Evolutionary conservation across 164 flowering plant species (phyloP), one percentile per base, ranked within the genome.

Genomic region (Piper longum): DNA sequence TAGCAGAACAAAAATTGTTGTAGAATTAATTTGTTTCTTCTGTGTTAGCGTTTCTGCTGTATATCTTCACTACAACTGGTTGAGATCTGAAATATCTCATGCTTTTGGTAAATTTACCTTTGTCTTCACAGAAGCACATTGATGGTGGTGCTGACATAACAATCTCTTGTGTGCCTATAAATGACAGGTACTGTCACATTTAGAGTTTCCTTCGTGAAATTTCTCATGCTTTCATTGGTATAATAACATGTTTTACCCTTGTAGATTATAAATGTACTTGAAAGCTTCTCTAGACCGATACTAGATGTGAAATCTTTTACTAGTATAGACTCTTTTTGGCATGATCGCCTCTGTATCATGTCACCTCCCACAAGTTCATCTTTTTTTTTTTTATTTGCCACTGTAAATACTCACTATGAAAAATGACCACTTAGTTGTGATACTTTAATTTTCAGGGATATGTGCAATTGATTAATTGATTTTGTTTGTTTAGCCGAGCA

Each of bases 81-180:
- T 41, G 16, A 16, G 43, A 3, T 19, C 19, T 56, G 36, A 55
- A 55, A 18, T 26, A 19, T 56, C 59, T 56, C 39, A 17, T 56
- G 7, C 39, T 16, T 4, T 17, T 4, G 41, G 3, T 64, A n/a
- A 19, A 8, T 8, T 17, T 64, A 8, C 54, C 56, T 43, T 2
- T 42, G 39, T 9, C 14, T 48, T 5, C 14, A 14, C 62, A 89
- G 98, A 85, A 81, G 67, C 98, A 88, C 63, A 72, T 90, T 39
- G 89, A 87, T 61, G 70, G 83, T 7, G 73, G 80, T 67, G 90
- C 97, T 44, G 97, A 93, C 75, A 84, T 90, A 42, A 78, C 97
- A 18, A 78, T 93, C 62, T 85, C 95, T 56, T 90, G 99, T 70
- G 77, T 82, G 14, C 81, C 95, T 5, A 85, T 85, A 54, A 88